Evolutionary conservation across 2,329 filamentous ascomycete genomes (phyloP).

Genomic region (Colletotrichum theobromicola): DNA sequence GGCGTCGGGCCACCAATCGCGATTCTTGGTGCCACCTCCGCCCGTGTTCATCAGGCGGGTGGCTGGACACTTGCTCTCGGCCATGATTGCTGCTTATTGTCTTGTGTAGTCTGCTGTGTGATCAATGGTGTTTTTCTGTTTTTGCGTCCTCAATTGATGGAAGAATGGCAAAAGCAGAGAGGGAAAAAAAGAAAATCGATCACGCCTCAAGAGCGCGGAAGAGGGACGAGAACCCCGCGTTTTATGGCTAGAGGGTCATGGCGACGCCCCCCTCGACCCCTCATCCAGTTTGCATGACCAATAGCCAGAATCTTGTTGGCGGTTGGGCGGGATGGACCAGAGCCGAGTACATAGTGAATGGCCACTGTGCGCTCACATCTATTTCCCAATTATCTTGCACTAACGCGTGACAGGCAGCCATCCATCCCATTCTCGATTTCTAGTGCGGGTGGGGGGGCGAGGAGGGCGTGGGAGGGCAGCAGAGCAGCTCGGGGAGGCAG

Average conservation of each 20-base stretch:
- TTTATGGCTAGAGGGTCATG: conserved; percentile 6
- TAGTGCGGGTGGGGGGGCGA: neutral
- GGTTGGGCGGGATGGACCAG: neutral
- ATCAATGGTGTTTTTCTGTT: neutral
- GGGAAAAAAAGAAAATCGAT: neutral
- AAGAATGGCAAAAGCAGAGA: neutral
- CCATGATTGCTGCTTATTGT: neutral
- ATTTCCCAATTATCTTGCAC: conserved; percentile 1
- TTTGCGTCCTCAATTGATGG: neutral
- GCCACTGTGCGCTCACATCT: conserved; percentile 6
- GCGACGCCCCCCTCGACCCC: neutral
- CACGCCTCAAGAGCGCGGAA: neutral
- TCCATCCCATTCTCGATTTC: neutral
- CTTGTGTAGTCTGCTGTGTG: neutral
- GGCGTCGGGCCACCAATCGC: conserved; percentile 77
- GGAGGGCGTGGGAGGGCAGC: neutral
- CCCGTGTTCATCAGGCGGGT: conserved; percentile 40
- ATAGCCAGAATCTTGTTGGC: conserved; percentile 15
- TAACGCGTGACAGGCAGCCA: conserved; percentile 3
- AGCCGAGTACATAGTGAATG: conserved; percentile 4
- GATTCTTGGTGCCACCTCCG: conserved; percentile 71
- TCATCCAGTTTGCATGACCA: conserved; percentile 17
- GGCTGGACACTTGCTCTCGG: conserved; percentile 17
- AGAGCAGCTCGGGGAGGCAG: neutral
- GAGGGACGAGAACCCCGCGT: conserved; percentile 17